Base-by-base conservation (phyloP, 164 flowering plant species). In the Tinospora cordifolia region DNA sequence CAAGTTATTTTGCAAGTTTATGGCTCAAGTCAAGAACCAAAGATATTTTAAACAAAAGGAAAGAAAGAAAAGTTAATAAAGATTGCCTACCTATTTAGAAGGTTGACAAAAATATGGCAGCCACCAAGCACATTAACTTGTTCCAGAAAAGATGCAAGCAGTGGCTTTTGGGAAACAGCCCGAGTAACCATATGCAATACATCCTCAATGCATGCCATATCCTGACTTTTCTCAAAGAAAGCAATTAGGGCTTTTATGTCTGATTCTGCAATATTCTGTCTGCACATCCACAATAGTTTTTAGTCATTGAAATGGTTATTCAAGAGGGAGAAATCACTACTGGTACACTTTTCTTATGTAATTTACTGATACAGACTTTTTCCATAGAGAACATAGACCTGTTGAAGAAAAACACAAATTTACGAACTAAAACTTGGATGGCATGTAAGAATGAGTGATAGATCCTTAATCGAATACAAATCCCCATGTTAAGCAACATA, bases 181-280 rank as follows among this genome's bases (percentile, higher is more conserved):
- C 99, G 94, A 66, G 91, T 87, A 74, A 91, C 87, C 99, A 95
- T 90, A 75, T 95, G 97, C 62, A 95, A 65, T 70, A 89, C 87
- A 84, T 92, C 99, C 79, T 95, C 98, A 76, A 91, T 81, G 82
- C 99, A 95, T 41, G 87, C 80, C 92, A 86, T 86, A 82, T 95
- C 98, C 75, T 85, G 87, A 77, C 92, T 89, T 73, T 82, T 84
- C 79, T 92, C 98, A 71, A 88, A 91, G 74, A 91, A 92, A n/a
- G 97, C 88, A 41, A 90, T 71, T 14, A 95, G 91, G 66, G 96
- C 86, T 77, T 83, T 88, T 67, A 95, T 77, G 81, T 95, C 99
- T 51, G 91, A 75, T 25, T 83, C 78, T 74, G 79, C 67, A 79
- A 92, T 86, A 72, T 71, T 86, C 82, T 90, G 93, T 89, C 99